Evolutionary conservation across 768 basidiomycete genomes (phyloP), one percentile per base, ranked within the genome.

Genomic region (Lyophyllum shimeji): DNA sequence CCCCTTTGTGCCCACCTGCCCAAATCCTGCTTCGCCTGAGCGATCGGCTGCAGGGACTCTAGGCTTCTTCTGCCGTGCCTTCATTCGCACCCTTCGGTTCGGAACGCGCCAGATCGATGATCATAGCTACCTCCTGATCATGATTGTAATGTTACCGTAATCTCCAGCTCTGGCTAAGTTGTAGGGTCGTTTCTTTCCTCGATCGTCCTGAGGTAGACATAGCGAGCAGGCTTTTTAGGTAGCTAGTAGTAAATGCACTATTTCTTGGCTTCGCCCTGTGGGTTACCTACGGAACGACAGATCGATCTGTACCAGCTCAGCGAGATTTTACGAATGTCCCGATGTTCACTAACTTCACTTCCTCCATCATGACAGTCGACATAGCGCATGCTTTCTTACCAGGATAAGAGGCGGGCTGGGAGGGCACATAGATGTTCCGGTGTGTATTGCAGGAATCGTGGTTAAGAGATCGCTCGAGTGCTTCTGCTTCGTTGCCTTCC

Each of bases 11-110:
- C 53, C 17, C 46, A 54, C 45, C 44, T 27, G 24, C 24, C 55
- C 50, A 46, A 50, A 50, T 51, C 29, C 20, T 46, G 31, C 43
- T 20, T 50, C 39, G 24, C 53, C 56, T 34, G 63, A 44, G 44
- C 58, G 59, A 33, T 61, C 44, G 49, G 43, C 45, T 46, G 61
- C 29, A 3, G 7, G 7, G 3, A 24, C 49, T 58, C 37, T 33
- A 12, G 4, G 25, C 53, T 24, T 24, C 43, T n/a, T n/a, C 43
- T 23, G 43, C 43, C 4, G 8, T 51, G 13, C 43, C 24, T 25
- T 39, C 18, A 18, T 24, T 15, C 18, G 12, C 7, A 21, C 33
- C 39, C 52, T 53, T n/a, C 29, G 31, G 20, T 18, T 13, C 5
- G 39, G 4, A n/a, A 21, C 11, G 4, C 39, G 8, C 43, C 25